Conservation (phyloP, 2,329 filamentous ascomycete genomes). For the Ophiostoma fasciatum region DNA sequence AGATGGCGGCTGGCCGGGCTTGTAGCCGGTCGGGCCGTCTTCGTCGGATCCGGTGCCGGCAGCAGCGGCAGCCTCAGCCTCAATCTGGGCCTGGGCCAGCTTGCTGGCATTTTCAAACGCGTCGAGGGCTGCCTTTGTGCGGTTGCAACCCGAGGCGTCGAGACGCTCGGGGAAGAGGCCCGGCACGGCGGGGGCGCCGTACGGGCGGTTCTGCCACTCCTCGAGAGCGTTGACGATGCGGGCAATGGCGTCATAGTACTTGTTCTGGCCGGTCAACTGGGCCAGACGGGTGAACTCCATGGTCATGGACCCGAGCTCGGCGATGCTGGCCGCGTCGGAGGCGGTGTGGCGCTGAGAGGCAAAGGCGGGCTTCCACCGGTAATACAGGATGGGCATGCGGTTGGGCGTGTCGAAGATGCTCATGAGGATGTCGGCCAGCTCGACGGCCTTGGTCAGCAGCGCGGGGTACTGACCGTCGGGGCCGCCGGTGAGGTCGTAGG, state of each 20-base stretch:
- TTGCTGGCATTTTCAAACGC: conserved; percentile 17
- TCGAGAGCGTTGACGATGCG: conserved; percentile 72
- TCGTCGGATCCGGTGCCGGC: conserved; percentile 10
- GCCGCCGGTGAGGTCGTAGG: conserved; percentile 71
- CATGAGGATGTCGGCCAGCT: conserved; percentile 69
- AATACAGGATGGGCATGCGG: conserved; percentile 75
- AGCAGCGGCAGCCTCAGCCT: conserved; percentile 20
- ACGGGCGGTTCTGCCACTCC: conserved; percentile 48
- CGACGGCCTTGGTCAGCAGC: conserved; percentile 62
- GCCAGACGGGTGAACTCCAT: conserved; percentile 84
- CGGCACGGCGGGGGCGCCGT: conserved; percentile 48
- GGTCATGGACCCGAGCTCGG: conserved; percentile 66
- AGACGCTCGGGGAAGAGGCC: conserved; percentile 70
- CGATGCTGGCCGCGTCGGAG: conserved; percentile 36
- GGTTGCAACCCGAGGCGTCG: conserved; percentile 68
- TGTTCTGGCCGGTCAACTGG: conserved; percentile 65
- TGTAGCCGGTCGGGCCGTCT: conserved; percentile 17
- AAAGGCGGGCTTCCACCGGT: conserved; percentile 56
- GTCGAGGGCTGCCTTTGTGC: conserved; percentile 24
- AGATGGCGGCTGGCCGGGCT: conserved; percentile 7
- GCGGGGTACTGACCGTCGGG: conserved; percentile 40
- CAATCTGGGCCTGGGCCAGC: conserved; percentile 22
- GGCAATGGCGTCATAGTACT: conserved; percentile 81
- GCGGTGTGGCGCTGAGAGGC: conserved; percentile 51
- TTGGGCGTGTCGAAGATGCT: conserved; percentile 85